Conservation (phyloP, 2,329 filamentous ascomycete genomes). For the Bipolaris gigantea region DNA sequence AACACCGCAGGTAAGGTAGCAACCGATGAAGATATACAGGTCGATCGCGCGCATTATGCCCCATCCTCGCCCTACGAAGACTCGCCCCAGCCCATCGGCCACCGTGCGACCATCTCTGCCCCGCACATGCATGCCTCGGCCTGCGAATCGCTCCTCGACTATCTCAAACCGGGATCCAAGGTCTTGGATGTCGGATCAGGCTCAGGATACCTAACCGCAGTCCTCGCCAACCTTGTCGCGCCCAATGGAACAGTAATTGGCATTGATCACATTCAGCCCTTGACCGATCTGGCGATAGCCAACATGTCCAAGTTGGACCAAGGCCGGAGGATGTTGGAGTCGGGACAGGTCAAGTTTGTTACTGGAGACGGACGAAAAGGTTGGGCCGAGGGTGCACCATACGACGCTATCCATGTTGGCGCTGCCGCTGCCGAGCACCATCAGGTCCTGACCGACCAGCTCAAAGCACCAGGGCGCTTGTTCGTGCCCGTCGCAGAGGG, state of each 20-base stretch:
- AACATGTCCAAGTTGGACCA: slow-evolving; percentile 51
- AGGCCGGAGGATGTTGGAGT: slow-evolving; percentile 61
- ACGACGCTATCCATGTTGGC: slow-evolving; percentile 95
- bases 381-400: slow-evolving; percentile 57
- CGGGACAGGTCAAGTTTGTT: slow-evolving; percentile 69
- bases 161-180: slow-evolving; percentile 55
- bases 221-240: slow-evolving; percentile 76
- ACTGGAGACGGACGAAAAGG: slow-evolving; percentile 65
- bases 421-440: slow-evolving; percentile 79
- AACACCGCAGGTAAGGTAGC: background rate
- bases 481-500: slow-evolving; percentile 73
- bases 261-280: slow-evolving; percentile 53
- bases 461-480: slow-evolving; percentile 76
- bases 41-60: slow-evolving; percentile 86
- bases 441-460: slow-evolving; percentile 70
- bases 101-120: slow-evolving; percentile 69
- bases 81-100: slow-evolving; percentile 69
- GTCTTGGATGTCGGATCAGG: slow-evolving; percentile 56
- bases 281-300: slow-evolving; percentile 46
- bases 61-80: slow-evolving; percentile 72
- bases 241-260: slow-evolving; percentile 51
- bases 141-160: slow-evolving; percentile 63
- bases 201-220: slow-evolving; percentile 78
- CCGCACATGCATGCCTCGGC: slow-evolving; percentile 74
- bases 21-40: slow-evolving; percentile 51